Percentiles rank a stretch among this genome's conserved stretches.
Conservation (phyloP, 805 yeast species). For the Kuraishia cidri region DNA sequence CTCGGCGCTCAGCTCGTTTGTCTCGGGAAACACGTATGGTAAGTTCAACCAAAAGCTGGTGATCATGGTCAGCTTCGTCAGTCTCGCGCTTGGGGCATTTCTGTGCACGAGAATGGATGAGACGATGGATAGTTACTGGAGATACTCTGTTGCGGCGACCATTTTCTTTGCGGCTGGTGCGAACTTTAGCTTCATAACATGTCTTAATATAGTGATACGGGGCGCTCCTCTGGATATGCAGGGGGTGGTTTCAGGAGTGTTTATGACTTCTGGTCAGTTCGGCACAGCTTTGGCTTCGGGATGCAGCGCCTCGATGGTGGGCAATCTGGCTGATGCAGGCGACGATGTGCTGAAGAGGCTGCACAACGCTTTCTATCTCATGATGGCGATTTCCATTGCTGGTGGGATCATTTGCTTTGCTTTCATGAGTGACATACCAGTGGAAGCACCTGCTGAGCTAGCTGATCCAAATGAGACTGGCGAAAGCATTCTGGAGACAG, state of each 20-base stretch:
- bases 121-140: constrained; percentile 1
- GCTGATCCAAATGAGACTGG: too few relatives aligned
- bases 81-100: constrained; percentile 1
- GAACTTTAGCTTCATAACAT: constrained; percentile 13
- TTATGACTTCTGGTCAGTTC: constrained; percentile 24
- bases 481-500: too few relatives aligned
- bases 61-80: constrained; percentile 5
- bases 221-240: constrained; percentile 27
- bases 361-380: too few relatives aligned
- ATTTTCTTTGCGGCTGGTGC: neutral
- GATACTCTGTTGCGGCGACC: neutral
- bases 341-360: too few relatives aligned
- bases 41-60: constrained; percentile 11
- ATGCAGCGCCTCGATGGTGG: constrained; percentile 15
- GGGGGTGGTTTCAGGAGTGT: constrained; percentile 27
- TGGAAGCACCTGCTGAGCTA: too few relatives aligned
- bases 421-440: too few relatives aligned
- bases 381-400: too few relatives aligned
- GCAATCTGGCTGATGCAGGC: too few relatives aligned
- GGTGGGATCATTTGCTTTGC: too few relatives aligned
- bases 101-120: neutral
- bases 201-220: constrained; percentile 16
- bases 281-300: constrained; percentile 20
- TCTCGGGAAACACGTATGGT: neutral
- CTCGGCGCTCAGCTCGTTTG: constrained; percentile 1